Percentiles rank a stretch among this genome's conserved stretches.
Conservation (phyloP, 164 flowering plant genomes). For the Saururus chinensis region DNA sequence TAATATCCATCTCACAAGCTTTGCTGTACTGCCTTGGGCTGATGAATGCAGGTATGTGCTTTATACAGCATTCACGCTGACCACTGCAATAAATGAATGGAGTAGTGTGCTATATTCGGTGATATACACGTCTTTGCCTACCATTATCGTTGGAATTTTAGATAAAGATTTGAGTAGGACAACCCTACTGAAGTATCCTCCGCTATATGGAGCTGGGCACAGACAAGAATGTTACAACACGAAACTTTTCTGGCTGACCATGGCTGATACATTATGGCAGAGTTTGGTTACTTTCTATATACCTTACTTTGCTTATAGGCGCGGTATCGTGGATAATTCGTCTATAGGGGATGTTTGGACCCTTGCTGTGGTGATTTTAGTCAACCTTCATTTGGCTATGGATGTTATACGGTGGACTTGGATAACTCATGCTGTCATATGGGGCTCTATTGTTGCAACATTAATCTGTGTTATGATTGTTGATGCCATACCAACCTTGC, state of each 20-base stretch:
- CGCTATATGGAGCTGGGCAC: constrained; percentile 84
- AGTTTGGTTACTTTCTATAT: constrained; percentile 63
- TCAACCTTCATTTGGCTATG: constrained; percentile 89
- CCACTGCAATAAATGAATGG: constrained; percentile 92
- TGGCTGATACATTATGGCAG: constrained; percentile 95
- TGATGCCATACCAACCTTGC: constrained; percentile 51
- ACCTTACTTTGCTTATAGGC: constrained; percentile 65
- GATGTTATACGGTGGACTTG: constrained; percentile 82
- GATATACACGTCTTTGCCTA: constrained; percentile 75
- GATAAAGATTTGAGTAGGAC: constrained; percentile 83
- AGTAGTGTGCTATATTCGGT: constrained; percentile 84
- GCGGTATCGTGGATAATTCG: constrained; percentile 50
- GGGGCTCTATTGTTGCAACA: constrained; percentile 89
- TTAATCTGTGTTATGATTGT: constrained; percentile 63
- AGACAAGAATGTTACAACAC: constrained; percentile 62
- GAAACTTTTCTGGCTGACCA: constrained; percentile 67
- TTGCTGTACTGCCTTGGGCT: neutral
- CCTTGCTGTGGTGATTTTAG: constrained; percentile 69
- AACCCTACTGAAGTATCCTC: constrained; percentile 62
- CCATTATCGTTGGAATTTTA: constrained; percentile 71
- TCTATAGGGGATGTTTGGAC: constrained; percentile 92
- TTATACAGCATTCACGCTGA: constrained; percentile 55
- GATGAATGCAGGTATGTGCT: constrained; percentile 71
- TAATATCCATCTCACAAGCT: neutral
- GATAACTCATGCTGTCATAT: constrained; percentile 76